phyloP scores from a whole-genome alignment of 192 early-diverging fungal species.

The Thoreauomyces humboldtii region DNA sequence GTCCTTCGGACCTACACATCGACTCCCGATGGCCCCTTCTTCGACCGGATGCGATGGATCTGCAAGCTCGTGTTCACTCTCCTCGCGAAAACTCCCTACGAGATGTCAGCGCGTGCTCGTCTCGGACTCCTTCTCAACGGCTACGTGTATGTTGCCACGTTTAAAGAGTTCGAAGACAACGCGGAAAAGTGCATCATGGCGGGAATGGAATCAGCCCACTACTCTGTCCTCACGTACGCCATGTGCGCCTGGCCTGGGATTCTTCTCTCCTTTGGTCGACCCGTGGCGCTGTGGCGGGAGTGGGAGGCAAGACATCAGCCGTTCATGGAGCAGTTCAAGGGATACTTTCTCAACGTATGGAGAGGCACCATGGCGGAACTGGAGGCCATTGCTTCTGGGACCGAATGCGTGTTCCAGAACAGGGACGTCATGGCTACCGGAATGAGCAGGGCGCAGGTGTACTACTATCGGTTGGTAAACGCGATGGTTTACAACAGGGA shows the following conservation, averaged over 20 bases:
- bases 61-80: constrained; percentile 6
- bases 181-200: constrained; percentile 20
- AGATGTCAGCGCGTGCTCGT: constrained; percentile 19
- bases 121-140: constrained; percentile 15
- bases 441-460: constrained; percentile 16
- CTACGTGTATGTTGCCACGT: constrained; percentile 9
- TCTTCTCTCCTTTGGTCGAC: constrained; percentile 20
- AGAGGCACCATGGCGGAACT: constrained; percentile 14
- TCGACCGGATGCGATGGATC: constrained; percentile 21
- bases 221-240: constrained; percentile 22
- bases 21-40: neutral
- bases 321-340: constrained; percentile 24
- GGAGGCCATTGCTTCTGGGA: constrained; percentile 13
- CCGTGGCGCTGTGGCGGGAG: constrained; percentile 4
- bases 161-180: constrained; percentile 21
- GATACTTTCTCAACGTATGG: constrained; percentile 26
- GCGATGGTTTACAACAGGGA: constrained; percentile 14
- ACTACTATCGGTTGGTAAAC: constrained; percentile 18
- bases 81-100: constrained; percentile 6
- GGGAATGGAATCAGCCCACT: constrained; percentile 15
- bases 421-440: constrained; percentile 25
- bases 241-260: constrained; percentile 9
- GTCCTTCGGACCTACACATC: constrained; percentile 13
- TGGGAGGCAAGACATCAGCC: constrained; percentile 17
- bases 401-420: constrained; percentile 9